Conservation (phyloP, 176 grass and related monocot species). For the Puya raimondii region DNA sequence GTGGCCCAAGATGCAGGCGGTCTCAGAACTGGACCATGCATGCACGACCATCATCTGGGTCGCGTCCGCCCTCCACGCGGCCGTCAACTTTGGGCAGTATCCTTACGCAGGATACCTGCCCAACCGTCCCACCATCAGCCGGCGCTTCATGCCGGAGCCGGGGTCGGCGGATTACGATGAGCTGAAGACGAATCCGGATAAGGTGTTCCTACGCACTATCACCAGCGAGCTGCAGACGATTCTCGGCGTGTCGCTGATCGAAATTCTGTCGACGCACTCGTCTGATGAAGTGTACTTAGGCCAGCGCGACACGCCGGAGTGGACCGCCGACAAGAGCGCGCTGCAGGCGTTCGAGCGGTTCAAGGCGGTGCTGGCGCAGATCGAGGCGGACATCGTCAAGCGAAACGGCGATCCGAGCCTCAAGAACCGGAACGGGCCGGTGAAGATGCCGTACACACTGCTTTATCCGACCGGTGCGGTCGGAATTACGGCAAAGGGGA, state of each 20-base stretch:
- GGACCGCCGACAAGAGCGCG: not conserved
- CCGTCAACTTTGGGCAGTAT: slow-evolving; percentile 26
- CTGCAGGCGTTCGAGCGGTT: not conserved
- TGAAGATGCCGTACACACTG: not conserved
- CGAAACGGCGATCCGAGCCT: not conserved
- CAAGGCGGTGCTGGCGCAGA: not conserved
- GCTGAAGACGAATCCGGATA: slow-evolving; percentile 12
- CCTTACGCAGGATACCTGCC: slow-evolving; percentile 19
- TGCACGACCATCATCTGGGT: slow-evolving; percentile 24
- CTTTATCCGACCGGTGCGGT: not conserved
- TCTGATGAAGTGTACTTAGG: slow-evolving; percentile 3
- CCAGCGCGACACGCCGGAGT: not conserved
- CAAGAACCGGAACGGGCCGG: not conserved
- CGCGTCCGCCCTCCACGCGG: slow-evolving; percentile 19
- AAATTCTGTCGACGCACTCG: not conserved
- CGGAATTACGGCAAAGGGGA: not conserved
- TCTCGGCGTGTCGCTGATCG: not conserved
- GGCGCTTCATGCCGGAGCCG: slow-evolving; percentile 6
- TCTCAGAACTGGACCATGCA: not conserved
- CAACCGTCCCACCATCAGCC: slow-evolving; percentile 11
- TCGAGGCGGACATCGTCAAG: not conserved
- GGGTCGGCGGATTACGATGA: not conserved
- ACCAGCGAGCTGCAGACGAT: slow-evolving; percentile 1
- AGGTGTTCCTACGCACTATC: slow-evolving; percentile 2
- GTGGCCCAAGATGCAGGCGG: slow-evolving; percentile 4